These are phyloP conservation scores for Neltuma alba DNA, from an alignment of 306 rosid species.

Conservation along the genomic window DNA sequence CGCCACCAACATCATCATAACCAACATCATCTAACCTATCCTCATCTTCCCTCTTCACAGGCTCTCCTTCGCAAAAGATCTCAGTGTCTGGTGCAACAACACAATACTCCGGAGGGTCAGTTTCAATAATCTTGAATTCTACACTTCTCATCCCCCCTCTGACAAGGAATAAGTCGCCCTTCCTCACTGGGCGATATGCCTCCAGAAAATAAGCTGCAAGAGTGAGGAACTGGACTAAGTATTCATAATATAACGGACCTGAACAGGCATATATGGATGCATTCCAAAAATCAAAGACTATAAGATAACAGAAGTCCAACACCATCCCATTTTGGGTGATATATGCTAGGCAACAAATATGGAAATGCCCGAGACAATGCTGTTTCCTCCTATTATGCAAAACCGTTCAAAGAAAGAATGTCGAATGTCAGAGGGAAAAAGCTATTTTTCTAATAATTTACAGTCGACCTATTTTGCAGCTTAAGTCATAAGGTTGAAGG, in stretches of 20 bases:
- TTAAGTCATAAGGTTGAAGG: neutral
- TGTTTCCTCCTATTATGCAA: neutral
- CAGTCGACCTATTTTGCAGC: neutral
- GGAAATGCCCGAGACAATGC: neutral
- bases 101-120: conserved; percentile 71
- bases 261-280: neutral
- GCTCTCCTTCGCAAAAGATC: conserved; percentile 78
- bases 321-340: neutral
- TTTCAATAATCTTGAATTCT: conserved; percentile 77
- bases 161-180: conserved; percentile 72
- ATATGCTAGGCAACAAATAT: too few species aligned
- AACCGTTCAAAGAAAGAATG: neutral
- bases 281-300: neutral
- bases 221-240: neutral
- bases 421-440: neutral
- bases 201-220: conserved; percentile 71
- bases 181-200: conserved; percentile 74
- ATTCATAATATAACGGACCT: neutral
- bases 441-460: neutral
- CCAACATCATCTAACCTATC: conserved; percentile 75
- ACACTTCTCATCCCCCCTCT: conserved; percentile 83
- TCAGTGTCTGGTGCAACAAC: conserved; percentile 82
- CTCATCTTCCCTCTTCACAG: conserved; percentile 74
- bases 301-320: neutral
- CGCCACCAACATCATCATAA: conserved; percentile 82